These are phyloP conservation scores for Metschnikowia baotianmanensis DNA, from an alignment of 805 yeast genomes.

Conservation along the genomic window DNA sequence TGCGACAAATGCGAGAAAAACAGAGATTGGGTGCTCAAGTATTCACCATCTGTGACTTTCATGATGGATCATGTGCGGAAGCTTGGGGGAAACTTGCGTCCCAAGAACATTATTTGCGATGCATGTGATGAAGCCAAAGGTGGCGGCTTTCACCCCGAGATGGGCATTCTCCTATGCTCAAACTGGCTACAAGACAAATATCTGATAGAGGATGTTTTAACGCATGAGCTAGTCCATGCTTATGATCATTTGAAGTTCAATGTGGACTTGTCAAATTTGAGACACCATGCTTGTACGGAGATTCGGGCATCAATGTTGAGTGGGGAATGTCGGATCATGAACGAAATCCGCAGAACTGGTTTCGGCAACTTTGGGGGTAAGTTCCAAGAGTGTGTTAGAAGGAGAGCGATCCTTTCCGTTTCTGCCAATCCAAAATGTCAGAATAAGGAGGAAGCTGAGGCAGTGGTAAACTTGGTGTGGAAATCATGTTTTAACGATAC, in stretches of 20 bases:
- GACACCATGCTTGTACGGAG: slow-evolving; percentile 96
- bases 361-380: slow-evolving; percentile 63
- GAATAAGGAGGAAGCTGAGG: slow-evolving; percentile 67
- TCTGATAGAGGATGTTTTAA: slow-evolving; percentile 85
- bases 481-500: slow-evolving; percentile 92
- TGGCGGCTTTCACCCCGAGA: slow-evolving; percentile 92
- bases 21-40: slow-evolving; percentile 74
- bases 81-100: slow-evolving; percentile 49
- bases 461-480: slow-evolving; percentile 85
- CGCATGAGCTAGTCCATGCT: slow-evolving; percentile 93
- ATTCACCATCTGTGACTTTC: slow-evolving; percentile 82
- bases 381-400: slow-evolving; percentile 85
- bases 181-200: slow-evolving; percentile 71
- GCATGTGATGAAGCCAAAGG: slow-evolving; percentile 77
- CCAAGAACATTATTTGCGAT: slow-evolving; percentile 67
- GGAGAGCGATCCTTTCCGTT: slow-evolving; percentile 86
- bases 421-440: slow-evolving; percentile 82
- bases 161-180: slow-evolving; percentile 84
- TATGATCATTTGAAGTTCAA: slow-evolving; percentile 87
- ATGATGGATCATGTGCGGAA: slow-evolving; percentile 81
- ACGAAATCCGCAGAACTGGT: slow-evolving; percentile 66
- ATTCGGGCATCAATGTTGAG: slow-evolving; percentile 89
- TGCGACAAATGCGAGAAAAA: slow-evolving; percentile 72
- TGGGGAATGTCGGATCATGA: slow-evolving; percentile 92
- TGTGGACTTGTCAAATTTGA: slow-evolving; percentile 79